Base-by-base conservation (phyloP, 768 basidiomycete genomes). In the Guyanaporus albipodus region DNA sequence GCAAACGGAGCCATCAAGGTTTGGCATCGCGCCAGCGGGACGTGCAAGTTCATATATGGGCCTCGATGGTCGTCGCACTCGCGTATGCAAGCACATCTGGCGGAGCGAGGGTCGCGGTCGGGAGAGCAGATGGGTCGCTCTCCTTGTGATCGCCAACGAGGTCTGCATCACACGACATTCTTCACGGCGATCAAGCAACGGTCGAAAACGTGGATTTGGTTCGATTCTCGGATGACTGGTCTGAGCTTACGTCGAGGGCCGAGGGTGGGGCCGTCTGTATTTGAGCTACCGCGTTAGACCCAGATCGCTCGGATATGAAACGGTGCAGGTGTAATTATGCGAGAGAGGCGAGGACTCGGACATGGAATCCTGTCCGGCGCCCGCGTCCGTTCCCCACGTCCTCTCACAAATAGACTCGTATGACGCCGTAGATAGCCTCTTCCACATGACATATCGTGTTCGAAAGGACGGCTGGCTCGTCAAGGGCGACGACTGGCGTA, bases 381-480 rank as follows among this genome's bases (percentile, higher is more conserved):
- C 14, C 29, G 6, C 11, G n/a, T n/a, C n/a, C n/a, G n/a, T 2
- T 15, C 27, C 21, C 0, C 52, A 46, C n/a, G 41, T 56, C 9
- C 22, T 52, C n/a, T 45, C 47, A 6, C 40, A 24, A 15, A 40
- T 44, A 1, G 54, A 56, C 28, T 50, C 50, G 0, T 46, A 42
- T 1, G 55, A 57, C 23, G 34, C 19, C 4, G 6, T 37, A 17
- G 54, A 57, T 26, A 4, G 19, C 11, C 23, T 34, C 18, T 42
- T 46, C 3, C 44, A 38, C 23, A 57, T 46, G 17, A 6, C 54
- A 0, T 57, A 49, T 24, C 50, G 44, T 15, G 38, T 56, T 8
- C 56, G 44, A 3, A 57, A 53, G 42, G 57, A 57, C 6, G 58
- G 57, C 3, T 60, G 54, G 58, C 54, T 58, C 15, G 50, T 50